phyloP scores from a whole-genome alignment of 257 asterid genomes.

The Haberlea rhodopensis region DNA sequence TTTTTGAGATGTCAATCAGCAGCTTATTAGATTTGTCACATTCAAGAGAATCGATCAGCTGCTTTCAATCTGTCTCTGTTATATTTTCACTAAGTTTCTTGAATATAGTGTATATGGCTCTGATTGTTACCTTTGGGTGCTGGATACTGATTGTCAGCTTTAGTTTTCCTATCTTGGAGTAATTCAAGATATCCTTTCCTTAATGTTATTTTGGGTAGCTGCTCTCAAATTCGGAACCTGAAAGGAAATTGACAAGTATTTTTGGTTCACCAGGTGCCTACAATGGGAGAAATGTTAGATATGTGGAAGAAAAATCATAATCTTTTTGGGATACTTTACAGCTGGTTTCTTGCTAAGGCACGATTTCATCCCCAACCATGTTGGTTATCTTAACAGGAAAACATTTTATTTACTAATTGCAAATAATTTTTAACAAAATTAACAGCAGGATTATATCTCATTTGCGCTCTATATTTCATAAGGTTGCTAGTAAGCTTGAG shows the following conservation, averaged over 20 bases:
- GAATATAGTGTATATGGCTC: neutral
- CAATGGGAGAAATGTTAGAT: conserved; percentile 71
- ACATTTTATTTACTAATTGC: conserved; percentile 15
- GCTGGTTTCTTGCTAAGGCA: conserved; percentile 97
- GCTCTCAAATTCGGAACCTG: neutral
- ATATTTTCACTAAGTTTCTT: neutral
- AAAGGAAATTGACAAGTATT: conserved; percentile 18
- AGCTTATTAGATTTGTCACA: no score
- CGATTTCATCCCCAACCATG: conserved; percentile 25
- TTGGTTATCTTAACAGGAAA: conserved; percentile 12
- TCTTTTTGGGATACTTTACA: conserved; percentile 75
- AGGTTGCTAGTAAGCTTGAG: conserved; percentile 89
- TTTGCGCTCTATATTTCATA: conserved; percentile 20
- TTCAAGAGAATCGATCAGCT: neutral
- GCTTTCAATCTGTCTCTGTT: neutral
- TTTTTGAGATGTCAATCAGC: no score
- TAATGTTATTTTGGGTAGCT: conserved; percentile 5
- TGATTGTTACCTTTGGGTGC: neutral
- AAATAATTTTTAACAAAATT: neutral
- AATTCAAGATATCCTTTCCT: no score
- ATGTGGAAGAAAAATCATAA: conserved; percentile 91
- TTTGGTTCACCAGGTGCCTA: conserved; percentile 66
- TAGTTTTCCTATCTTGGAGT: neutral
- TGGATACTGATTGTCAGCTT: neutral
- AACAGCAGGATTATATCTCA: conserved; percentile 9